Base-by-base conservation (phyloP, 768 basidiomycete genomes). In the Botryobasidium botryosum region DNA sequence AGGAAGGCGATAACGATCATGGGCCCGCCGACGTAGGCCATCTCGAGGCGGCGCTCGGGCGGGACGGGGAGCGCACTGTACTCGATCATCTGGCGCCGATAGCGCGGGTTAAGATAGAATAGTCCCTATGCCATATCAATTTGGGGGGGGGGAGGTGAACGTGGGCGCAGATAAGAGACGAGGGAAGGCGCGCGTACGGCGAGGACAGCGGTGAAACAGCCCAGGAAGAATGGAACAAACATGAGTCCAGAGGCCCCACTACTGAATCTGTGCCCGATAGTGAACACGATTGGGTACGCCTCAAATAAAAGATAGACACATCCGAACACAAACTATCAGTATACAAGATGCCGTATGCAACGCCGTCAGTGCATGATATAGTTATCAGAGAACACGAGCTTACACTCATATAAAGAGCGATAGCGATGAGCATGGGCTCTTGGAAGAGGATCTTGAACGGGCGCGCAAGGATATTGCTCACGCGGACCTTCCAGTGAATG, bases 1-100 rank as follows among this genome's bases (percentile, higher is more conserved):
- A 64, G 59, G 57, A 64, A 57, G 40, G 59, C 53, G 45, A 62
- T 56, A 8, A 56, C 55, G 5, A 62, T 47, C 31, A 55, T 38
- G 50, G 60, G 60, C 8, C 58, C 57, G 13, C 59, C 58, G 40
- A 59, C 43, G 26, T 59, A 51, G 25, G 56, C 59, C 15, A 61
- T 51, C 37, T 61, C 55, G 6, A 64, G 53, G 21, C 62, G 55
- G 20, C 54, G 56, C 46, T 64, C 60, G 4, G 60, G 59, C 2
- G 52, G 49, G 13, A 54, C 57, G 12, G 56, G 52, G 3, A 43
- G 38, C 8, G 60, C 57, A 0, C 56, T 55, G 23, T 55, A 49
- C 23, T 48, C 45, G 5, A 46, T 45, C 18, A 57, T 55, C 37
- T 58, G 51, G 6, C 49, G 45, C 45, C 55, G 55, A 49, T 59